Percentiles rank a stretch among this genome's conserved stretches.
phyloP scores from a whole-genome alignment of 441 rosid species.

The Populus tomentosa region DNA sequence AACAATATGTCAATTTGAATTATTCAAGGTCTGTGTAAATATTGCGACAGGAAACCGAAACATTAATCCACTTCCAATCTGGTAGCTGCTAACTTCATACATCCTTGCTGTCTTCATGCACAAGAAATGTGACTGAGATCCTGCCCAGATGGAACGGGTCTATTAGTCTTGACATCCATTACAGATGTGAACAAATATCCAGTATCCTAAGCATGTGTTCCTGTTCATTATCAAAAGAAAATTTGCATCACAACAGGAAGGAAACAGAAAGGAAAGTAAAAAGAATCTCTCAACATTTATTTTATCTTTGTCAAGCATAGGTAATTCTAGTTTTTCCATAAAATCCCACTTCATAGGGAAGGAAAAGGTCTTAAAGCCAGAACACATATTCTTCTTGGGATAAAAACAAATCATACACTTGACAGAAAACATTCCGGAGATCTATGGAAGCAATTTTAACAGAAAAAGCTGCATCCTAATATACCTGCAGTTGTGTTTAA shows the following conservation, averaged over 20 bases:
- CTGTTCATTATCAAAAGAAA: background rate
- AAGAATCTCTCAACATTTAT: background rate
- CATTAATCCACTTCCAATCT: slow-evolving; percentile 5
- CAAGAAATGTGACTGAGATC: background rate
- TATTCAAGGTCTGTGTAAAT: slow-evolving; percentile 1
- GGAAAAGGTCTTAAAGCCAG: background rate
- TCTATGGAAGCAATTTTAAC: background rate
- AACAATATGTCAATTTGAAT: background rate
- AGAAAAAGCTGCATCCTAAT: background rate
- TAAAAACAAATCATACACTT: background rate
- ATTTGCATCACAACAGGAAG: background rate
- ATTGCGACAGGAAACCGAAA: slow-evolving; percentile 4
- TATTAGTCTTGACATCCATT: background rate
- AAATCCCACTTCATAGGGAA: background rate
- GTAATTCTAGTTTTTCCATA: background rate
- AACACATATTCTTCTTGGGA: too few relatives aligned
- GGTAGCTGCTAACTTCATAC: background rate
- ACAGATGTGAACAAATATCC: background rate
- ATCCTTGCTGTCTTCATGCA: background rate
- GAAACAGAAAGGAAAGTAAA: background rate
- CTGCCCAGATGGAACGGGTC: background rate
- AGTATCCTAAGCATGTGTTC: background rate
- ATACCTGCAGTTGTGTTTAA: background rate
- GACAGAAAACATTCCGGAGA: background rate
- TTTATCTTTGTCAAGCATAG: background rate